Conservation (phyloP, 352 stramenopile genomes). For the Phytophthora syringae region DNA sequence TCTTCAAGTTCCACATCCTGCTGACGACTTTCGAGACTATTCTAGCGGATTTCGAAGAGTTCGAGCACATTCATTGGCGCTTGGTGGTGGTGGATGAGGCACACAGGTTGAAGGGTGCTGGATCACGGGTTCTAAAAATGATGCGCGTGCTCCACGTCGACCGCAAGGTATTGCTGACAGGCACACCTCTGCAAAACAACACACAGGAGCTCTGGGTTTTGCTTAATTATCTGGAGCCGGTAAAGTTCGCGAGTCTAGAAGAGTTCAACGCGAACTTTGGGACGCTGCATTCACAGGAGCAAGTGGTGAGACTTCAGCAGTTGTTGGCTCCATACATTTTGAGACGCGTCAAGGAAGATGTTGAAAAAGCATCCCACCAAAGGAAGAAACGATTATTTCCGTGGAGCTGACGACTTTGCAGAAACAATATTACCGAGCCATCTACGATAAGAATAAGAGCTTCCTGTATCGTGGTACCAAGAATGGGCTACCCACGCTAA, state of each 20-base stretch:
- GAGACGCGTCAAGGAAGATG: slow-evolving; percentile 97
- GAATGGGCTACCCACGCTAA: slow-evolving; percentile 91
- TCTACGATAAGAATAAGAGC: slow-evolving; percentile 99
- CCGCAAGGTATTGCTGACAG: slow-evolving; percentile 95
- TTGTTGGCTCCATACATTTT: slow-evolving; percentile 95
- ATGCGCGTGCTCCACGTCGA: slow-evolving; percentile 88
- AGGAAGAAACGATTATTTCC: slow-evolving; percentile 96
- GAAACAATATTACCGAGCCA: slow-evolving; percentile 99
- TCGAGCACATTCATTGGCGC: slow-evolving; percentile 88
- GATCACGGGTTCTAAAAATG: slow-evolving; percentile 87
- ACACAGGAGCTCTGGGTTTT: slow-evolving; percentile 97
- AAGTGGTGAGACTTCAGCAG: slow-evolving; percentile 95
- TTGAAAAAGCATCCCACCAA: slow-evolving; percentile 96
- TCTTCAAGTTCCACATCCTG: slow-evolving; percentile 90
- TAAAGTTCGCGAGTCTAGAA: slow-evolving; percentile 91
- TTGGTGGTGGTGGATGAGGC: slow-evolving; percentile 87
- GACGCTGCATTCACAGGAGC: slow-evolving; percentile 91
- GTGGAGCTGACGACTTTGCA: slow-evolving; percentile 98
- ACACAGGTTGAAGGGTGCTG: slow-evolving; percentile 79
- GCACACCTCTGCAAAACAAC: slow-evolving; percentile 98
- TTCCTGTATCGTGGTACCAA: slow-evolving; percentile 94
- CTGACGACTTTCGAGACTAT: slow-evolving; percentile 88
- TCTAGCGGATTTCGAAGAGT: slow-evolving; percentile 84
- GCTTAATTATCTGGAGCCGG: slow-evolving; percentile 96
- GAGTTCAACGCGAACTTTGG: slow-evolving; percentile 94